Conservation (phyloP, 1,139 yeast species). For the Suzukiozyma palmioleophila region DNA sequence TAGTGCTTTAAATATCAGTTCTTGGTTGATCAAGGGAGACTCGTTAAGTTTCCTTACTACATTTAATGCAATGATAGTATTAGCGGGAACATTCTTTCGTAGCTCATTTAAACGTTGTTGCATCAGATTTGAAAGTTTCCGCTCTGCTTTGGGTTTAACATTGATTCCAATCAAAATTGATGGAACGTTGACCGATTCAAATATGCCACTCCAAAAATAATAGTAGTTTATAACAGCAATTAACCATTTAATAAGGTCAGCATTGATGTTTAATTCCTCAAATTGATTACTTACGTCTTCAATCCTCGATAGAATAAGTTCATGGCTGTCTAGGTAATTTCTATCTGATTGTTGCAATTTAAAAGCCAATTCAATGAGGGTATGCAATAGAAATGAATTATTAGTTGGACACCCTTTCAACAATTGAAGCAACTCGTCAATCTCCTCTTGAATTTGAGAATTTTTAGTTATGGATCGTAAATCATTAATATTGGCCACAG, state of each 20-base stretch:
- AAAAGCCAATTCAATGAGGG: conserved; percentile 12
- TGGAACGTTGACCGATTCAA: background rate
- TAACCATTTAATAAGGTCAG: conserved; percentile 6
- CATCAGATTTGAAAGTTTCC: background rate
- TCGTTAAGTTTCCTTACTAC: background rate
- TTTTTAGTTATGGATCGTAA: conserved; percentile 13
- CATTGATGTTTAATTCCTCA: conserved; percentile 2
- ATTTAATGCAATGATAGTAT: background rate
- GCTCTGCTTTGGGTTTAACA: background rate
- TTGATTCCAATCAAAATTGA: background rate
- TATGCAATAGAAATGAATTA: conserved; percentile 11
- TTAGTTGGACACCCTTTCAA: conserved; percentile 11
- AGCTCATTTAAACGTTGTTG: background rate
- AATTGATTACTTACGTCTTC: conserved; percentile 1
- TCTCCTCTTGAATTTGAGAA: conserved; percentile 11
- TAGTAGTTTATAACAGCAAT: conserved; percentile 5
- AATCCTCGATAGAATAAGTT: background rate
- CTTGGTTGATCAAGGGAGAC: background rate
- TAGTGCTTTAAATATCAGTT: background rate
- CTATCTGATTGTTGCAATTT: background rate
- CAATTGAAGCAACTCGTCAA: conserved; percentile 18
- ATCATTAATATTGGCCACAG: conserved; percentile 16
- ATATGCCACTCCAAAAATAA: background rate
- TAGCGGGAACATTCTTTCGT: background rate
- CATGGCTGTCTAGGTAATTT: background rate